Evolutionary conservation across 2,329 filamentous ascomycete species (phyloP).

Genomic region (Grosmannia clavigera): DNA sequence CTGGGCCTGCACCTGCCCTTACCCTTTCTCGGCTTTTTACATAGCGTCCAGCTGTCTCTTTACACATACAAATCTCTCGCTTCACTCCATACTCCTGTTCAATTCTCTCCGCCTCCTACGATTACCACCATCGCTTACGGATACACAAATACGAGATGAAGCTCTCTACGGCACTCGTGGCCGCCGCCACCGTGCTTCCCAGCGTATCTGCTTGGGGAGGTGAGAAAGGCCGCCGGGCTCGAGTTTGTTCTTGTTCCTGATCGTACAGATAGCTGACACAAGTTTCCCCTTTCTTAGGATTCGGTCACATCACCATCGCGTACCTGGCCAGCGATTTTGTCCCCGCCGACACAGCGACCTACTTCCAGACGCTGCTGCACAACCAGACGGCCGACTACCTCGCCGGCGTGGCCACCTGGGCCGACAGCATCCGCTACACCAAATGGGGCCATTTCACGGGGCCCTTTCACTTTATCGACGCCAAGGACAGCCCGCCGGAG

Average conservation of each 20-base stretch:
- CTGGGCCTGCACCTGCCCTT: too few species aligned
- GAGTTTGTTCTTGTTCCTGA: too few species aligned
- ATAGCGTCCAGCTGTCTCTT: not conserved
- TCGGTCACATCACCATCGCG: constrained; percentile 54
- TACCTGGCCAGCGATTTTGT: constrained; percentile 52
- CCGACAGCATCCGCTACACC: constrained; percentile 53
- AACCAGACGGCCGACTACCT: constrained; percentile 45
- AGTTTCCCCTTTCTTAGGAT: constrained; percentile 24
- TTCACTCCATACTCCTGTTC: not conserved
- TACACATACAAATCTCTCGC: not conserved
- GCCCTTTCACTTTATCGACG: constrained; percentile 58
- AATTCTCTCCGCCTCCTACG: not conserved
- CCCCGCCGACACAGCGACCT: constrained; percentile 37
- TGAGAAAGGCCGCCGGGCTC: constrained; percentile 15
- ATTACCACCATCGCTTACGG: not conserved
- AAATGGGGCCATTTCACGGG: constrained; percentile 48
- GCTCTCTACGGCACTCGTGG: constrained; percentile 14
- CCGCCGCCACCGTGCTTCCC: constrained; percentile 19
- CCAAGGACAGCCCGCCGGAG: constrained; percentile 47
- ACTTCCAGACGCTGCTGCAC: constrained; percentile 44
- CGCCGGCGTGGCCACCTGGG: constrained; percentile 53
- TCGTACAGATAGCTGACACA: not conserved
- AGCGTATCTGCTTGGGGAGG: constrained; percentile 28
- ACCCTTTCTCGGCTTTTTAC: not conserved
- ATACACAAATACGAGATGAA: constrained; percentile 5